Conservation (phyloP, 2,329 filamentous ascomycete genomes). For the Colletotrichum neosansevieriae region DNA sequence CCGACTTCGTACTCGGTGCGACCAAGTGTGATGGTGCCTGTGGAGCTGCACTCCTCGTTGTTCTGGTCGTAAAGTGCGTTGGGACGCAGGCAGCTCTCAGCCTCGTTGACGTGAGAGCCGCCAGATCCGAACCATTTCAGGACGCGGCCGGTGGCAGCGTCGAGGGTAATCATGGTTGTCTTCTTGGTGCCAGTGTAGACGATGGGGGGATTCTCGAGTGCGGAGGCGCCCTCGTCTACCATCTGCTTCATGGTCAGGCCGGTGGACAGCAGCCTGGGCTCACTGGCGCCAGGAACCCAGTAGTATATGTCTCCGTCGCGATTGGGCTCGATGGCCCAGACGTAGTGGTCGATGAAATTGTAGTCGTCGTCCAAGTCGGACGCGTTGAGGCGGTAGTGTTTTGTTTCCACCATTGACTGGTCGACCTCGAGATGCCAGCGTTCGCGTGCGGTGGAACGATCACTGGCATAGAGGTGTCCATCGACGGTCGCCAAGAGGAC, state of each 20-base stretch:
- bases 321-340: conserved; percentile 96
- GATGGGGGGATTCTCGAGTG: conserved; percentile 79
- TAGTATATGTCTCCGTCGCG: conserved; percentile 89
- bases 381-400: conserved; percentile 79
- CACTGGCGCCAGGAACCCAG: conserved; percentile 76
- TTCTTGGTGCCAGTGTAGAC: conserved; percentile 94
- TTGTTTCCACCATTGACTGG: conserved; percentile 90
- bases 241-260: conserved; percentile 85
- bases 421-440: conserved; percentile 89
- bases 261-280: conserved; percentile 72
- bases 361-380: conserved; percentile 71
- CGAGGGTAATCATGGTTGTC: conserved; percentile 88
- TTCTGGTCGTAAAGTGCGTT: conserved; percentile 75
- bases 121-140: conserved; percentile 86
- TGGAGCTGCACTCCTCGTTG: conserved; percentile 81
- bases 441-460: conserved; percentile 85
- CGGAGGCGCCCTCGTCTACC: conserved; percentile 84
- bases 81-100: conserved; percentile 80
- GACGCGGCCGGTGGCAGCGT: conserved; percentile 85
- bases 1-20: conserved; percentile 90
- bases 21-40: conserved; percentile 84
- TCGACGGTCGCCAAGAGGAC: conserved; percentile 99
- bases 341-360: conserved; percentile 81
- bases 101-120: conserved; percentile 75
- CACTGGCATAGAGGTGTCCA: conserved; percentile 92